Conservation (phyloP, 495 filamentous ascomycete genomes). For the Filosporella fistucella region DNA sequence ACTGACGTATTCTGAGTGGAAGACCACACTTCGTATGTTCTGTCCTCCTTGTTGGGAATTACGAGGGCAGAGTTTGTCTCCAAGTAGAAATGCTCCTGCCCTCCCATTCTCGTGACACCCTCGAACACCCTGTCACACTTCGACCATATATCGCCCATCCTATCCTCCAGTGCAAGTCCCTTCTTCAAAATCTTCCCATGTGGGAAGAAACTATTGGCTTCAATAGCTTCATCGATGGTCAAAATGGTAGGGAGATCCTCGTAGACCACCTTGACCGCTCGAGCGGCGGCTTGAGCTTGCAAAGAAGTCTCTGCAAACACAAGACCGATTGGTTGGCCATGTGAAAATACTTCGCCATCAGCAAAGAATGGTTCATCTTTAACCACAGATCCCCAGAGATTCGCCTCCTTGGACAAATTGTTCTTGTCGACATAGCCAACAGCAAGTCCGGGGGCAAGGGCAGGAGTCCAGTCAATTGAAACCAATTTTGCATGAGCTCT, state of each 20-base stretch:
- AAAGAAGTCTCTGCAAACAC: constrained; percentile 35
- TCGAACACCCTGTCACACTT: constrained; percentile 32
- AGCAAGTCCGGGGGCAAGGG: constrained; percentile 35
- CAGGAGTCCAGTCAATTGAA: constrained; percentile 32
- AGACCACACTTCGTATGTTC: constrained; percentile 35
- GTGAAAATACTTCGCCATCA: constrained; percentile 29
- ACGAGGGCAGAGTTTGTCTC: constrained; percentile 35
- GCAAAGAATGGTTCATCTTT: constrained; percentile 38
- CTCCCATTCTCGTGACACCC: constrained; percentile 33
- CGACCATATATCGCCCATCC: constrained; percentile 21
- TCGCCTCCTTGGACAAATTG: constrained; percentile 30
- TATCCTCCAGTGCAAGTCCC: constrained; percentile 28
- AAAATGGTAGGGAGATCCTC: constrained; percentile 33
- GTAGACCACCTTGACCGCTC: constrained; percentile 31
- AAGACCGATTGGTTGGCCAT: constrained; percentile 35
- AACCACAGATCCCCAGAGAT: constrained; percentile 30
- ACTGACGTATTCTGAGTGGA: constrained; percentile 34
- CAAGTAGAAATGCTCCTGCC: constrained; percentile 40
- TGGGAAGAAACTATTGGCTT: constrained; percentile 32
- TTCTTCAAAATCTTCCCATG: constrained; percentile 29
- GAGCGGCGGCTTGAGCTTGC: constrained; percentile 31
- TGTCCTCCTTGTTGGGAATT: constrained; percentile 34
- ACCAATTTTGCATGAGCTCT: constrained; percentile 37
- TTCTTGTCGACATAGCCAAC: constrained; percentile 35
- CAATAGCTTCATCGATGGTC: constrained; percentile 44